phyloP scores from a whole-genome alignment of 2,329 filamentous ascomycete species.

The Blumeria graminis region DNA sequence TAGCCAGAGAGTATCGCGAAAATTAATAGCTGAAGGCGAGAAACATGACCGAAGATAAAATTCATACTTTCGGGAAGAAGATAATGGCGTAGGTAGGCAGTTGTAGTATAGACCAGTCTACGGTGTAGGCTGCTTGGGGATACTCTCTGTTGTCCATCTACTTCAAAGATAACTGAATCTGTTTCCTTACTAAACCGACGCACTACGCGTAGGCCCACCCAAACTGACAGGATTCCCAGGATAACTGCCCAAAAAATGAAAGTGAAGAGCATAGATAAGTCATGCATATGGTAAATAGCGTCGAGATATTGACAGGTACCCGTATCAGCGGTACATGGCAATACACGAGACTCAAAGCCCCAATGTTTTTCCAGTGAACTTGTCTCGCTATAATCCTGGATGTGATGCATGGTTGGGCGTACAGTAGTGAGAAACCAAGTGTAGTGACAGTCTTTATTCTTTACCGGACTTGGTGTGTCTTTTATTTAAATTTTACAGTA shows the following conservation, averaged over 20 bases:
- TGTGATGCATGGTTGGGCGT: neutral
- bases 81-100: conserved; percentile 15
- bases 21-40: conserved; percentile 40
- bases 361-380: neutral
- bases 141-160: conserved; percentile 3
- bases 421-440: too few species aligned
- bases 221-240: conserved; percentile 13
- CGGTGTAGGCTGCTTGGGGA: conserved; percentile 5
- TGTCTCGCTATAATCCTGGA: neutral
- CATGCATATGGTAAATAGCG: conserved; percentile 27
- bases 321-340: conserved; percentile 26
- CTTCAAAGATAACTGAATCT: conserved; percentile 3
- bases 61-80: conserved; percentile 36
- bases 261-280: conserved; percentile 28
- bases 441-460: too few species aligned
- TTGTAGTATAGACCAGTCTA: neutral
- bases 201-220: conserved; percentile 17
- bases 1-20: conserved; percentile 34
- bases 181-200: conserved; percentile 18
- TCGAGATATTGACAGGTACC: conserved; percentile 34
- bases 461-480: too few species aligned
- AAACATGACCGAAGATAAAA: conserved; percentile 39
- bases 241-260: conserved; percentile 32
- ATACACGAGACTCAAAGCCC: neutral
- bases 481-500: too few species aligned